phyloP scores from a whole-genome alignment of 441 rosid genomes.

The Populus trichocarpa region DNA sequence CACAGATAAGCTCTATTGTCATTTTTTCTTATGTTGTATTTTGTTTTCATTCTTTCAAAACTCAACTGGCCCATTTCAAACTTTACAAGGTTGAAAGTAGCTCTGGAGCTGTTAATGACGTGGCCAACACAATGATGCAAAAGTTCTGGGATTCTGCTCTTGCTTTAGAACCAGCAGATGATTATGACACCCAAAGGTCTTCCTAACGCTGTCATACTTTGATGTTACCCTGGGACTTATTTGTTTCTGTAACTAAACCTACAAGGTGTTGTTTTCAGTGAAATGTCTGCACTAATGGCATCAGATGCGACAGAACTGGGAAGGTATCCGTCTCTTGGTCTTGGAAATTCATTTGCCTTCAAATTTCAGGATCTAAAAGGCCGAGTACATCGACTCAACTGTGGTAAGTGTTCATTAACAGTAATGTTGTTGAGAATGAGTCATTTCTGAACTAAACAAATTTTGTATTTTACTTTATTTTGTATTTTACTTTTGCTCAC shows the following conservation, averaged over 20 bases:
- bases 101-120: conserved; percentile 76
- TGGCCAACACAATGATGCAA: conserved; percentile 93
- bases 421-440: background rate
- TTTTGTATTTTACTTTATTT: no score
- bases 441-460: background rate
- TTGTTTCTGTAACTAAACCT: conserved; percentile 23
- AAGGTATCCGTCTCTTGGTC: conserved; percentile 62
- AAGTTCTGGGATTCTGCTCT: conserved; percentile 96
- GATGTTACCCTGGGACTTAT: conserved; percentile 12
- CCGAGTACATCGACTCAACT: conserved; percentile 69
- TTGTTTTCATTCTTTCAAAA: background rate
- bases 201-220: conserved; percentile 21
- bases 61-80: conserved; percentile 4
- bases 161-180: conserved; percentile 75
- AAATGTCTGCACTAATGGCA: conserved; percentile 63
- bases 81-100: conserved; percentile 62
- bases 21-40: conserved; percentile 11
- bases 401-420: conserved; percentile 38
- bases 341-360: conserved; percentile 61
- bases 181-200: conserved; percentile 74
- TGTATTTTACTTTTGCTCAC: background rate
- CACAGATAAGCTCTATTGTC: background rate
- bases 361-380: conserved; percentile 77
- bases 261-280: conserved; percentile 49
- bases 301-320: conserved; percentile 62